These are phyloP conservation scores for Penicillium macrosclerotiorum DNA, from an alignment of 495 filamentous ascomycete species.

Conservation along the genomic window DNA sequence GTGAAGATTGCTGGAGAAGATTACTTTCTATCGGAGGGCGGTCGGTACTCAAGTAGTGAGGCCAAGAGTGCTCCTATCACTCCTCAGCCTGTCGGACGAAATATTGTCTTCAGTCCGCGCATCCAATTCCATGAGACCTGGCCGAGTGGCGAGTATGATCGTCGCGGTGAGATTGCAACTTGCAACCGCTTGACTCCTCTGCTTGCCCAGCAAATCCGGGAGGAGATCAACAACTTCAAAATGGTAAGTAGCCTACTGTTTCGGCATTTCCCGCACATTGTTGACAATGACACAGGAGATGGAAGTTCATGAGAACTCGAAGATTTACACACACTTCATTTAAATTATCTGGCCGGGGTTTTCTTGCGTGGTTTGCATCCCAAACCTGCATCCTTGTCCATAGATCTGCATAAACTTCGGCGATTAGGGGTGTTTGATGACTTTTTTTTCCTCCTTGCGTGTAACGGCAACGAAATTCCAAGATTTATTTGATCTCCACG, in stretches of 20 bases:
- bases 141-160: conserved; percentile 93
- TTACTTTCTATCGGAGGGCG: conserved; percentile 71
- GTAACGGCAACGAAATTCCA: not conserved
- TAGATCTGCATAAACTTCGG: conserved; percentile 32
- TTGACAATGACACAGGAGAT: conserved; percentile 74
- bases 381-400: conserved; percentile 25
- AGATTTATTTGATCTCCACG: not conserved
- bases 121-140: conserved; percentile 96
- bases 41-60: conserved; percentile 62
- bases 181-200: conserved; percentile 97
- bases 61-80: conserved; percentile 75
- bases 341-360: conserved; percentile 43
- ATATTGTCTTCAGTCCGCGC: conserved; percentile 87
- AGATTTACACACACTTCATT: conserved; percentile 99
- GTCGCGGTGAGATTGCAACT: conserved; percentile 92
- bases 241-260: conserved; percentile 76
- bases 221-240: conserved; percentile 98
- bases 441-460: not conserved
- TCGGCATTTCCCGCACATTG: too few species aligned
- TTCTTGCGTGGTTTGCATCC: conserved; percentile 18
- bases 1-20: conserved; percentile 78
- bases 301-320: conserved; percentile 98
- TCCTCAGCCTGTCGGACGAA: conserved; percentile 66
- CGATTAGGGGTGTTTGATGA: conserved; percentile 25
- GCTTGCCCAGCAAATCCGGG: conserved; percentile 98